Conservation (phyloP, 2,329 filamentous ascomycete species). For the Stachybotrys elegans region DNA sequence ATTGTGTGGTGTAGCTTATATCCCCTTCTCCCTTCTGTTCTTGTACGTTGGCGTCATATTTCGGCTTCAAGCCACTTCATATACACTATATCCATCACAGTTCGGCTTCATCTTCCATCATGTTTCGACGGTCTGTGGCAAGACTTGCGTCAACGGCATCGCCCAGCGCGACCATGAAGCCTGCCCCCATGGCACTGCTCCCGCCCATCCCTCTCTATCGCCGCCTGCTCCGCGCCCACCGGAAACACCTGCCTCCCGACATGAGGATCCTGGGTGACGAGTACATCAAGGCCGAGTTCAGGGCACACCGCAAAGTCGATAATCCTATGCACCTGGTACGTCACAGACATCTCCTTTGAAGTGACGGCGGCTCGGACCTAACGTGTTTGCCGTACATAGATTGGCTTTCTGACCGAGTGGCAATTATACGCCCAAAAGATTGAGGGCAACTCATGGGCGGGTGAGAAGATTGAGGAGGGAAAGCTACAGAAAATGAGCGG, state of each 20-base stretch:
- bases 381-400: no score
- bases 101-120: no score
- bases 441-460: constrained; percentile 81
- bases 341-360: constrained; percentile 6
- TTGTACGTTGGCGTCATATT: no score
- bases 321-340: constrained; percentile 87
- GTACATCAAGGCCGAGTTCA: constrained; percentile 91
- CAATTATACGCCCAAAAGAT: constrained; percentile 90
- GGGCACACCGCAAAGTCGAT: constrained; percentile 75
- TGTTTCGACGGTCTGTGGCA: constrained; percentile 21
- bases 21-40: no score
- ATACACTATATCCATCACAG: no score
- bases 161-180: constrained; percentile 25
- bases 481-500: constrained; percentile 95
- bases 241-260: constrained; percentile 68
- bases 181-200: constrained; percentile 60
- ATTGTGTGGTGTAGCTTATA: no score
- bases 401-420: constrained; percentile 96
- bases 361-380: no score
- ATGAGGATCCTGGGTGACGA: constrained; percentile 82
- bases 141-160: constrained; percentile 31
- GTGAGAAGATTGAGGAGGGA: constrained; percentile 72
- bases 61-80: no score
- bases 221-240: constrained; percentile 78
- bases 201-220: constrained; percentile 88